Evolutionary conservation across 148 eudicot species (phyloP).

Genomic region (Cornus florida): DNA sequence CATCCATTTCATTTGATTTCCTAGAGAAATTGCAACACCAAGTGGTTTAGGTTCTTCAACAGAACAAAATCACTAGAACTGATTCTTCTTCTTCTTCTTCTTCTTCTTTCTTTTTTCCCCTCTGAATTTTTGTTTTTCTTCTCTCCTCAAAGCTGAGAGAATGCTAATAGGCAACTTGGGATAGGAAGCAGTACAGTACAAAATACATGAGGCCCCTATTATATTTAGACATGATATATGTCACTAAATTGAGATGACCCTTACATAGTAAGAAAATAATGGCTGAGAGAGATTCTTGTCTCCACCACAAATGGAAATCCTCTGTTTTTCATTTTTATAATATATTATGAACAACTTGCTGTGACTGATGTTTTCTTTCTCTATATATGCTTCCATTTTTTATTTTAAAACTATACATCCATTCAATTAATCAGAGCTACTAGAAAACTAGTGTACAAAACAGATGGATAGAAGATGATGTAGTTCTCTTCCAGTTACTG

Average conservation of each 20-base stretch:
- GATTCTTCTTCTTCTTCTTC: no score
- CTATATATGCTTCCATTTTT: not conserved
- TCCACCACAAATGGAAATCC: constrained; percentile 3
- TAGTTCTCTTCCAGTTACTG: not conserved
- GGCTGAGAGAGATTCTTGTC: not conserved
- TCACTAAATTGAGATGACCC: not conserved
- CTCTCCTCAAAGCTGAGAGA: not conserved
- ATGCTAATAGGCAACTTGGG: no score
- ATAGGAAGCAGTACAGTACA: no score
- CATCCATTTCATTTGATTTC: no score
- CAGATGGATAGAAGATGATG: constrained; percentile 1
- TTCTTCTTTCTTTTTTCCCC: no score
- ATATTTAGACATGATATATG: not conserved
- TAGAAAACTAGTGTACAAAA: not conserved
- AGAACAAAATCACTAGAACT: no score
- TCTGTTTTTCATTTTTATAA: not conserved
- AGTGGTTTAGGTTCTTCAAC: no score
- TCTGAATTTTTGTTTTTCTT: no score
- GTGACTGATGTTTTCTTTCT: not conserved
- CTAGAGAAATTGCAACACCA: no score
- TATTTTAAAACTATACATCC: not conserved
- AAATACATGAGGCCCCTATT: not conserved
- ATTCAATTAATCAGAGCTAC: not conserved
- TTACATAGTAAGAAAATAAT: not conserved
- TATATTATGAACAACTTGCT: not conserved